These are phyloP conservation scores for Asterella californica DNA, from an alignment of 225 moss, liverwort and hornwort species.

Conservation along the genomic window DNA sequence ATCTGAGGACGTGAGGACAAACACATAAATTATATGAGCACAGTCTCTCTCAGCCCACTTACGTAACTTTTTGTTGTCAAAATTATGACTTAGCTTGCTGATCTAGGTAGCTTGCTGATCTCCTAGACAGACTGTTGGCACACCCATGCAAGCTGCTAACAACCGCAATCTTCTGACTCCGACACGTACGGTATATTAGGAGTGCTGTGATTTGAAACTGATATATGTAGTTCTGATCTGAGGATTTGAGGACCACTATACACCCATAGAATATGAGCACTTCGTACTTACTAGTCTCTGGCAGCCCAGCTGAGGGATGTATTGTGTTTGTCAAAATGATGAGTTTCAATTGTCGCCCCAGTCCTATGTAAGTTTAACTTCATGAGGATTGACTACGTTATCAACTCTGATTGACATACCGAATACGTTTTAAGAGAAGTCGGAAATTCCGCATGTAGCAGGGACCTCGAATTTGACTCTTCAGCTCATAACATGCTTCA, in stretches of 20 bases:
- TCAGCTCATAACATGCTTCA: background rate
- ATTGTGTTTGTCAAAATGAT: background rate
- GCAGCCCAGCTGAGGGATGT: background rate
- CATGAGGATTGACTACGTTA: background rate
- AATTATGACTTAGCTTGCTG: too few species aligned
- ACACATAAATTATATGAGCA: conserved; percentile 17
- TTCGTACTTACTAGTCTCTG: background rate
- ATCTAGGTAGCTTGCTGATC: too few species aligned
- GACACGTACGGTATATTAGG: too few species aligned
- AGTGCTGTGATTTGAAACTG: conserved; percentile 12
- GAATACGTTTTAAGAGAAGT: too few species aligned
- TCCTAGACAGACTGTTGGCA: too few species aligned
- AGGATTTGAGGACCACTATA: conserved; percentile 2
- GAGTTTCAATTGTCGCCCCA: conserved; percentile 13
- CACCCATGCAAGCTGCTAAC: too few species aligned
- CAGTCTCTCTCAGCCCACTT: background rate
- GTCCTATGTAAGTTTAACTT: background rate
- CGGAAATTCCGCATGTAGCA: background rate
- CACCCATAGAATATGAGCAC: conserved; percentile 22
- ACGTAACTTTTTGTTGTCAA: too few species aligned
- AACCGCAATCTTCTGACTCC: too few species aligned
- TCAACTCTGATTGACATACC: background rate
- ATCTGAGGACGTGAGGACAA: background rate
- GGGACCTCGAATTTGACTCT: background rate
- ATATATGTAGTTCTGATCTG: conserved; percentile 10